These are phyloP conservation scores for Biscogniauxia sp. DNA, from an alignment of 2,329 filamentous ascomycete species.

Conservation along the genomic window DNA sequence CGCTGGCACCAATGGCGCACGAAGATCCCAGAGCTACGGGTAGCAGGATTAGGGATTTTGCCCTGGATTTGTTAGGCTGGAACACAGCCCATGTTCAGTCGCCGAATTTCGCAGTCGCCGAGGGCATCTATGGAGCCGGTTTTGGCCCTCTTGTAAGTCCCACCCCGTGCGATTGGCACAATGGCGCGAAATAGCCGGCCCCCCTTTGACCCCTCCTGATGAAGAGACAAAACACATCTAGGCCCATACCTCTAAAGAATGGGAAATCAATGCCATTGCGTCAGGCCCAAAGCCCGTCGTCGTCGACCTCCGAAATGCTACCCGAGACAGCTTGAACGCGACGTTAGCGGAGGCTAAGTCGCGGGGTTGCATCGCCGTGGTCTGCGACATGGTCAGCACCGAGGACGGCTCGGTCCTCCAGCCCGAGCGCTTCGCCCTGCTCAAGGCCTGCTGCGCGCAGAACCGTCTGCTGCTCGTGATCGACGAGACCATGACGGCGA, in stretches of 20 bases:
- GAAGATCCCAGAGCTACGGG: slow-evolving; percentile 19
- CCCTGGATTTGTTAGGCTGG: slow-evolving; percentile 20
- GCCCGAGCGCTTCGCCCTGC: slow-evolving; percentile 11
- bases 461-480: slow-evolving; percentile 19
- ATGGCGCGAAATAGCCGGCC: background rate
- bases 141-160: slow-evolving; percentile 16
- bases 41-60: slow-evolving; percentile 16
- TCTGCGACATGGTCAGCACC: slow-evolving; percentile 25
- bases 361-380: slow-evolving; percentile 22
- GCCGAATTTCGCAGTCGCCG: slow-evolving; percentile 21
- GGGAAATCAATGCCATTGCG: slow-evolving; percentile 17
- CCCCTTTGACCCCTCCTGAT: background rate
- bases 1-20: slow-evolving; percentile 11
- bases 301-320: slow-evolving; percentile 17
- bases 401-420: slow-evolving; percentile 22
- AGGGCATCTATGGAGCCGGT: slow-evolving; percentile 24
- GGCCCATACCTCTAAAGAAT: slow-evolving; percentile 8
- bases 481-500: slow-evolving; percentile 25
- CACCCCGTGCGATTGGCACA: slow-evolving; percentile 5
- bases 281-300: slow-evolving; percentile 18
- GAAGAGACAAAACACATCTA: background rate
- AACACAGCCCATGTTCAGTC: slow-evolving; percentile 17
- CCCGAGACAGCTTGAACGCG: slow-evolving; percentile 13
- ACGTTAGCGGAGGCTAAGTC: slow-evolving; percentile 20
- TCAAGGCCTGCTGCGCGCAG: slow-evolving; percentile 16